A percentile compares a stretch with the other conserved stretches of the same genome.
Conservation (phyloP, 371 early-diverging fungal genomes). For the Gilbertella persicaria region DNA sequence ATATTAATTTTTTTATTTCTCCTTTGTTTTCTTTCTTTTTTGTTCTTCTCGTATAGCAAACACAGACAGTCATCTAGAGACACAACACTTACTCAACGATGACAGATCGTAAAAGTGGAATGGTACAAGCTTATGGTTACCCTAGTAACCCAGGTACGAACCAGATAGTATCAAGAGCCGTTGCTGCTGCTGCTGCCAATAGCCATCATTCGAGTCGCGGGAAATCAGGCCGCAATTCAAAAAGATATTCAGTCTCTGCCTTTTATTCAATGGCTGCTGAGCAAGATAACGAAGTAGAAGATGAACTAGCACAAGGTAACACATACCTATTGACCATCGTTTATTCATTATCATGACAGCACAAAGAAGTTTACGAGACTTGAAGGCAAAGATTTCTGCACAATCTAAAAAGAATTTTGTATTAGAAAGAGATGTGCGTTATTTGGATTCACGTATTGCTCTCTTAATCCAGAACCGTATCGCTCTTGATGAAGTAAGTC, state of each 20-base stretch:
- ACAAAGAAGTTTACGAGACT: slow-evolving; percentile 82
- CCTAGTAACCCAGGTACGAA: slow-evolving; percentile 36
- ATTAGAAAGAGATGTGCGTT: slow-evolving; percentile 92
- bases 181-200: slow-evolving; percentile 52
- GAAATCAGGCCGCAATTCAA: slow-evolving; percentile 44
- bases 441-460: slow-evolving; percentile 92
- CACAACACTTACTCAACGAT: too few species aligned
- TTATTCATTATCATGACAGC: not conserved
- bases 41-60: too few species aligned
- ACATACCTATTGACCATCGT: too few species aligned
- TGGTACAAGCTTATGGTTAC: slow-evolving; percentile 42
- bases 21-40: too few species aligned
- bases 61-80: too few species aligned
- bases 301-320: slow-evolving; percentile 81
- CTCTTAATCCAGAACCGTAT: slow-evolving; percentile 93
- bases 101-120: slow-evolving; percentile 49
- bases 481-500: slow-evolving; percentile 78
- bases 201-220: slow-evolving; percentile 40
- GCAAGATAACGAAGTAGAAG: slow-evolving; percentile 92
- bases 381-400: slow-evolving; percentile 87
- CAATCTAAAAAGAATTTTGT: slow-evolving; percentile 96
- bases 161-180: slow-evolving; percentile 42
- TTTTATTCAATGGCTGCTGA: slow-evolving; percentile 96
- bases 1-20: too few species aligned
- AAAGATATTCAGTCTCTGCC: slow-evolving; percentile 87